Percentiles rank a stretch among this genome's conserved stretches.
These are phyloP conservation scores for Logfia minima DNA, from an alignment of 129 eudicot genomes.

Conservation along the genomic window DNA sequence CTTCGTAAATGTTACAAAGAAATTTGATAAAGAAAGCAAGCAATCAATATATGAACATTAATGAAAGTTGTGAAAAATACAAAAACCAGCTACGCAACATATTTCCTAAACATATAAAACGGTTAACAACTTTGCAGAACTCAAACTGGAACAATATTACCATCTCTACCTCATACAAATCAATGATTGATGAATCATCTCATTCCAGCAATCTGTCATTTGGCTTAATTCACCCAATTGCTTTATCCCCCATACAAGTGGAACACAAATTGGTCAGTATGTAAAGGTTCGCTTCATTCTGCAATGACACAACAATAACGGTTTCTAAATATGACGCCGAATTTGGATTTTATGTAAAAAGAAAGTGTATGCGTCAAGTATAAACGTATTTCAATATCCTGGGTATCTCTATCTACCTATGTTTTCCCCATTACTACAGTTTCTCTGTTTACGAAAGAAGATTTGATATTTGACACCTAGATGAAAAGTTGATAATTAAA, in stretches of 20 bases:
- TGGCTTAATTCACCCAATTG: slow-evolving; percentile 31
- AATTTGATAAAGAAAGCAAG: not conserved
- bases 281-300: not conserved
- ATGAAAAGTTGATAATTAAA: not conserved
- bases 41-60: slow-evolving; percentile 17
- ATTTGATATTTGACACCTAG: not conserved
- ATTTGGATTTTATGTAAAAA: not conserved
- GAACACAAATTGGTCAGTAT: not conserved
- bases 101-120: slow-evolving; percentile 36
- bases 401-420: not conserved
- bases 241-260: slow-evolving; percentile 4
- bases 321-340: not conserved
- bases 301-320: slow-evolving; percentile 6
- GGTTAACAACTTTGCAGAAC: slow-evolving; percentile 28
- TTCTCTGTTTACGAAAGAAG: not conserved
- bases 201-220: slow-evolving; percentile 20
- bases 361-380: not conserved
- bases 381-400: not conserved
- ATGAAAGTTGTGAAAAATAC: slow-evolving; percentile 8
- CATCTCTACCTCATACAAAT: slow-evolving; percentile 12
- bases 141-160: slow-evolving; percentile 12
- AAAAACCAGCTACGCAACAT: not conserved
- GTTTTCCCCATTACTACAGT: not conserved
- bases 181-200: slow-evolving; percentile 11
- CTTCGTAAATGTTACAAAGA: too few relatives aligned